Base-by-base conservation (phyloP, 371 early-diverging fungal genomes). In the Blyttiomyces sp. region DNA sequence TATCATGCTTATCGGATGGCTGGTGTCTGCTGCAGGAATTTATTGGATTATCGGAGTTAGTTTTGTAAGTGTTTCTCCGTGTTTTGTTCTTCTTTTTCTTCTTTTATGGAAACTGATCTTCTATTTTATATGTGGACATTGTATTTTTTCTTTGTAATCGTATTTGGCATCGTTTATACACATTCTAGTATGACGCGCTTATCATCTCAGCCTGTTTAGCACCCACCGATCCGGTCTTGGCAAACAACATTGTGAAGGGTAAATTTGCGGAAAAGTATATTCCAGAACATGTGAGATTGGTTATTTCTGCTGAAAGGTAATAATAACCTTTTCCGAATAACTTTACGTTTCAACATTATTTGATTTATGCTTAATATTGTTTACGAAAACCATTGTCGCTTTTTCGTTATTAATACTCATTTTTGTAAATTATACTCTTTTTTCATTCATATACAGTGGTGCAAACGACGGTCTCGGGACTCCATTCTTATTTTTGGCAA, bases 191-290 rank as follows among this genome's bases (percentile, higher is more conserved):
- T 34, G 43, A 59, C 7, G 24, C 87, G 0, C 73, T 94, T 43
- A 77, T 93, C 5, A 79, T 96, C 58, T 92, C 90, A 16, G 90
- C 95, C 0, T 93, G 93, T 59, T 73, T 94, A 4, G 89, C 95
- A 5, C 96, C 97, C 1, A 99, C 98, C 0, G 98, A 99, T 79
- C 97, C 98, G 1, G 94, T 98, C 5, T 70, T 98, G 50, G 90
- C 96, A 54, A 93, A 91, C 76, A 88, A 91, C 1, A 89, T 97
- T 21, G 87, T 97, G 7, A 92, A 92, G 65, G 97, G 99, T 16
- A 80, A 85, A 48, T 96, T 95, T 82, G 96, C 99, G 0, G 93
- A 93, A 62, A 83, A 84, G 54, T 83, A 93, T 54, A 89, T 98
- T 9, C 92, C 95, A 0, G 59, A 70, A 9, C 69, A 88, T 43